phyloP scores from a whole-genome alignment of 345 rosid species.

The Mallotus nudiflorus region DNA sequence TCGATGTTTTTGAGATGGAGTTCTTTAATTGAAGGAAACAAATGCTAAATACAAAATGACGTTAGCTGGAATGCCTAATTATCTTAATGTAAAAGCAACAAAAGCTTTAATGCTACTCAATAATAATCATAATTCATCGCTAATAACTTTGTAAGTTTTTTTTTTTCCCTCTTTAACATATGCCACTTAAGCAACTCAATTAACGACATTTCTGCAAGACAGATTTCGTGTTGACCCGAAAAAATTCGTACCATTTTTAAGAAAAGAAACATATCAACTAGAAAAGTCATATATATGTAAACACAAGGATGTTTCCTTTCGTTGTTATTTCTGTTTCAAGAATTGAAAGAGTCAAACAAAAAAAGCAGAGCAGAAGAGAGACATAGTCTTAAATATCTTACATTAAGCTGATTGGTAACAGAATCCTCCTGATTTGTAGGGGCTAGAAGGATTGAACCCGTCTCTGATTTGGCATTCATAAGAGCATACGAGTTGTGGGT shows the following conservation, averaged over 20 bases:
- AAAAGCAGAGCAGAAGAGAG: not conserved
- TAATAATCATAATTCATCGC: too few relatives aligned
- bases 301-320: too few relatives aligned
- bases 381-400: constrained; percentile 22
- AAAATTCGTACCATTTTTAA: too few relatives aligned
- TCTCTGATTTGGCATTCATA: constrained; percentile 43
- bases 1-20: not conserved
- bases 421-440: constrained; percentile 85
- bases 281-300: too few relatives aligned
- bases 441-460: constrained; percentile 48
- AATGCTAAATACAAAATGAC: not conserved
- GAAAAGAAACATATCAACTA: too few relatives aligned
- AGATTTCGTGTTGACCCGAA: too few relatives aligned
- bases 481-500: constrained; percentile 83
- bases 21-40: not conserved
- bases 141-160: too few relatives aligned
- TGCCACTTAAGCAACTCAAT: too few relatives aligned
- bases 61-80: not conserved
- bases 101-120: too few relatives aligned
- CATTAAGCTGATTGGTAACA: constrained; percentile 75
- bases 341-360: not conserved
- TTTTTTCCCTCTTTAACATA: too few relatives aligned
- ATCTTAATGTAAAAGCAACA: not conserved
- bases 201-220: too few relatives aligned
- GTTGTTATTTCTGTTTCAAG: not conserved